Conservation (phyloP, 805 yeast genomes). For the Candida ipomoeae region DNA sequence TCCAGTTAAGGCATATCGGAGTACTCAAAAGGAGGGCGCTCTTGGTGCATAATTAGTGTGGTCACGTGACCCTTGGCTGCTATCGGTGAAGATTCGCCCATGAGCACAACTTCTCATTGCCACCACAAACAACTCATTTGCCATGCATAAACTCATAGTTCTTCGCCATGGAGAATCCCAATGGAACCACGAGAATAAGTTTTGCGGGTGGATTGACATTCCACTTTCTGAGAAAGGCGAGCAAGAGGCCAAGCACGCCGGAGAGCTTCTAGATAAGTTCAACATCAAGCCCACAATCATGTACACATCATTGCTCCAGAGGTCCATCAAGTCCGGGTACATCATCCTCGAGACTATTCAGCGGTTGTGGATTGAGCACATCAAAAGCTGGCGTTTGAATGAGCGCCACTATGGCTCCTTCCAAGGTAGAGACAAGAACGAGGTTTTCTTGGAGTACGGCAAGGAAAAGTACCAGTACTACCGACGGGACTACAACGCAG, state of each 20-base stretch:
- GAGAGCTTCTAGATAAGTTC: constrained; percentile 27
- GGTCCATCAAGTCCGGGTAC: constrained; percentile 41
- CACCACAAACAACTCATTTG: not conserved
- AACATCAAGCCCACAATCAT: constrained; percentile 30
- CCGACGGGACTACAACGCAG: constrained; percentile 35
- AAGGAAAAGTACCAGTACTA: constrained; percentile 36
- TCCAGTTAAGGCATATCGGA: no score
- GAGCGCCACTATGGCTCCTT: constrained; percentile 43
- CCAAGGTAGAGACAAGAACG: constrained; percentile 38
- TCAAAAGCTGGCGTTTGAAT: constrained; percentile 40
- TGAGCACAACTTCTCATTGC: not conserved
- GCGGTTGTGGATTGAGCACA: constrained; percentile 34
- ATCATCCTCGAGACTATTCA: constrained; percentile 30
- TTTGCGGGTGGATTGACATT: constrained; percentile 46
- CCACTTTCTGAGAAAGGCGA: constrained; percentile 36
- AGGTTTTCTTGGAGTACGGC: constrained; percentile 33
- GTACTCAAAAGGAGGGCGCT: not conserved
- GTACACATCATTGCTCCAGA: constrained; percentile 37
- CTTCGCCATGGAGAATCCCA: constrained; percentile 44
- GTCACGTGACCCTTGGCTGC: not conserved
- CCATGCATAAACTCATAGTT: constrained; percentile 32
- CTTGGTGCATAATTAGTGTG: not conserved
- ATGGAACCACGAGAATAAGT: constrained; percentile 41
- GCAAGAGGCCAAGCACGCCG: constrained; percentile 37
- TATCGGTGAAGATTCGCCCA: constrained; percentile 1